phyloP scores from a whole-genome alignment of 2,329 filamentous ascomycete species.

The Fusarium sp. region DNA sequence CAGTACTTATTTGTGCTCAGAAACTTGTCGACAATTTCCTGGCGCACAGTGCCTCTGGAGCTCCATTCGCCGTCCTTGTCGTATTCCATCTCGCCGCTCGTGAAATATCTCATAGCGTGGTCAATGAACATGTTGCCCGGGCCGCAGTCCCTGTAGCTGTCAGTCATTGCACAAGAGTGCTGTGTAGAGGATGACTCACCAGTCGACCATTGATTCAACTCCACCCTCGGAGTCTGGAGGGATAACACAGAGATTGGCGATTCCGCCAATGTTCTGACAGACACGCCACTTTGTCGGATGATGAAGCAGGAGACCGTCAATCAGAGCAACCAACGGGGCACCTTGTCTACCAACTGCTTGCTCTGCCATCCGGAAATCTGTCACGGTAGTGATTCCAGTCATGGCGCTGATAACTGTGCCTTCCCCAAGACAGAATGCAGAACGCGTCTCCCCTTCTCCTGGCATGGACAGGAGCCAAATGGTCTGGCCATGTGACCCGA shows the following conservation, averaged over 20 bases:
- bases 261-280: constrained; percentile 70
- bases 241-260: constrained; percentile 70
- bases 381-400: constrained; percentile 67
- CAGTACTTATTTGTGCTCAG: constrained; percentile 59
- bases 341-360: constrained; percentile 66
- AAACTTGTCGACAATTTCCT: constrained; percentile 50
- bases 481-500: constrained; percentile 68
- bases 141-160: constrained; percentile 8
- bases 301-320: constrained; percentile 66
- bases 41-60: constrained; percentile 59
- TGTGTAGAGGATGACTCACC: neutral
- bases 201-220: constrained; percentile 17
- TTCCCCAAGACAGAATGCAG: constrained; percentile 66
- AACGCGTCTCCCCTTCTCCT: constrained; percentile 54
- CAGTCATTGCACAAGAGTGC: neutral
- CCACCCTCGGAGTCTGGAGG: constrained; percentile 55
- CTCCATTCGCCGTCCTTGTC: constrained; percentile 64
- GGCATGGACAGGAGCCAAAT: constrained; percentile 61
- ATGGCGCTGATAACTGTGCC: constrained; percentile 63
- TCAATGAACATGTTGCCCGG: constrained; percentile 68
- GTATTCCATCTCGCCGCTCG: constrained; percentile 60
- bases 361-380: constrained; percentile 67
- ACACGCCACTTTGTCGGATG: constrained; percentile 66
- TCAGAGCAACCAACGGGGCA: constrained; percentile 66
- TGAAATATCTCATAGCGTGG: constrained; percentile 65